phyloP scores from a whole-genome alignment of 2,329 filamentous ascomycete genomes.

The Colletotrichum aenigma region DNA sequence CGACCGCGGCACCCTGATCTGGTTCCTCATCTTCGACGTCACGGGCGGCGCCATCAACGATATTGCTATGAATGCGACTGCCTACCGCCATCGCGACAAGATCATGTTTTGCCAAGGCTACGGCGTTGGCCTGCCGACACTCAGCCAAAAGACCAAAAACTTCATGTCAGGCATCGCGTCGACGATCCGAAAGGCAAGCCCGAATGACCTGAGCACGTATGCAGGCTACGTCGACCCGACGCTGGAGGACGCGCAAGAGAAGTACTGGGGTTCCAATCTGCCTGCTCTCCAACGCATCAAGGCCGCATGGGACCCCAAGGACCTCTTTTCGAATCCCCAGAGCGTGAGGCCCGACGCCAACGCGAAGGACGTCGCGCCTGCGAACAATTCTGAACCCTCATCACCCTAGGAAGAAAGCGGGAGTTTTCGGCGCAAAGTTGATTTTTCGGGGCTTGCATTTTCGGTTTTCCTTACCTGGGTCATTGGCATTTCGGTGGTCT shows the following conservation, averaged over 20 bases:
- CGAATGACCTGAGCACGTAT: conserved; percentile 55
- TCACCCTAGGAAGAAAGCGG: conserved; percentile 12
- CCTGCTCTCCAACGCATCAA: conserved; percentile 53
- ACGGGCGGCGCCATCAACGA: conserved; percentile 65
- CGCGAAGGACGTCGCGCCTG: not conserved
- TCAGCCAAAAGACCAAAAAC: conserved; percentile 48
- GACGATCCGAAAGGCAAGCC: conserved; percentile 40
- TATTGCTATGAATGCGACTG: conserved; percentile 57
- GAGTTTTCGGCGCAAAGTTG: not conserved
- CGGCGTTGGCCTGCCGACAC: conserved; percentile 51
- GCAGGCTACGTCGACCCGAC: conserved; percentile 66
- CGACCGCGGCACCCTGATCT: conserved; percentile 56
- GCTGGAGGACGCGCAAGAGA: conserved; percentile 47
- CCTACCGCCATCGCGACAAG: conserved; percentile 68
- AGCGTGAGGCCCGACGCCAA: conserved; percentile 44
- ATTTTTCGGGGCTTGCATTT: not conserved
- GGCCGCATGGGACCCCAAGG: conserved; percentile 52
- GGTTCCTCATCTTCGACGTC: conserved; percentile 68
- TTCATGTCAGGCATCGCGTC: conserved; percentile 59
- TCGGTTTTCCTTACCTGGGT: not conserved
- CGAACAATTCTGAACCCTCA: not conserved
- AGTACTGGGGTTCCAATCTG: conserved; percentile 62
- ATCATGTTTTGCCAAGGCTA: conserved; percentile 69
- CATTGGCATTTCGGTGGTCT: not conserved
- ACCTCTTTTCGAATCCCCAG: conserved; percentile 65